A percentile compares a stretch with the other conserved stretches of the same genome.
These are phyloP conservation scores for Fusarium succisae DNA, from an alignment of 2,329 filamentous ascomycete species.

Conservation along the genomic window DNA sequence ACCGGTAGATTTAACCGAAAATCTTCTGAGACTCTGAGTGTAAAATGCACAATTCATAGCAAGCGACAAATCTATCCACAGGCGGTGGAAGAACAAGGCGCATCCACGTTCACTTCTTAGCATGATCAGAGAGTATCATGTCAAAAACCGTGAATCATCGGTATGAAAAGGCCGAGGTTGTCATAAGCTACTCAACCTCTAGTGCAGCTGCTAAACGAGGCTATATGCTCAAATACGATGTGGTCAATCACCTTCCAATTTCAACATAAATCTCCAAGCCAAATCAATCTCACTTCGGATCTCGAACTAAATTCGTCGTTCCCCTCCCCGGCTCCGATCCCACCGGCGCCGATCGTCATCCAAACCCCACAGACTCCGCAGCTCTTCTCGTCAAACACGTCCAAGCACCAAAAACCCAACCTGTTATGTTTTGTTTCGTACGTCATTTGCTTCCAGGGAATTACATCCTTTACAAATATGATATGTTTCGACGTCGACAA, in stretches of 20 bases:
- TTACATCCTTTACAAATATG: not conserved
- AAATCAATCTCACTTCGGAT: constrained; percentile 3
- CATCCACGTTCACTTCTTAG: constrained; percentile 6
- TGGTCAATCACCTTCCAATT: constrained; percentile 3
- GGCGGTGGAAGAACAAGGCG: not conserved
- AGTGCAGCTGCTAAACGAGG: not conserved
- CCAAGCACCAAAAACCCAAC: not conserved
- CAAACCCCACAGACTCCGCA: constrained; percentile 29
- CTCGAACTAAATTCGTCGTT: constrained; percentile 21
- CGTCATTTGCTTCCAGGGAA: constrained; percentile 5
- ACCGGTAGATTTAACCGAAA: constrained; percentile 1
- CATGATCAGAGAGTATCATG: not conserved
- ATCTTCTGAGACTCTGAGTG: not conserved
- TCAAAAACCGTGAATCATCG: not conserved
- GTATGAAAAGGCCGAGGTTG: not conserved
- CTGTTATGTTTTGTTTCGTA: constrained; percentile 22
- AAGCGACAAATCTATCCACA: not conserved
- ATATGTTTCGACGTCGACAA: not conserved
- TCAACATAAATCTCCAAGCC: not conserved
- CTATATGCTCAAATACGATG: not conserved
- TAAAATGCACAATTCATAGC: not conserved
- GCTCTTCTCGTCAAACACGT: not conserved
- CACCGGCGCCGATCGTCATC: constrained; percentile 30
- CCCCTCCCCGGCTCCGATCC: constrained; percentile 30
- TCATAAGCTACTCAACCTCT: not conserved